phyloP scores from a whole-genome alignment of 139 green algal species.

The Diplosphaera chodatii region DNA sequence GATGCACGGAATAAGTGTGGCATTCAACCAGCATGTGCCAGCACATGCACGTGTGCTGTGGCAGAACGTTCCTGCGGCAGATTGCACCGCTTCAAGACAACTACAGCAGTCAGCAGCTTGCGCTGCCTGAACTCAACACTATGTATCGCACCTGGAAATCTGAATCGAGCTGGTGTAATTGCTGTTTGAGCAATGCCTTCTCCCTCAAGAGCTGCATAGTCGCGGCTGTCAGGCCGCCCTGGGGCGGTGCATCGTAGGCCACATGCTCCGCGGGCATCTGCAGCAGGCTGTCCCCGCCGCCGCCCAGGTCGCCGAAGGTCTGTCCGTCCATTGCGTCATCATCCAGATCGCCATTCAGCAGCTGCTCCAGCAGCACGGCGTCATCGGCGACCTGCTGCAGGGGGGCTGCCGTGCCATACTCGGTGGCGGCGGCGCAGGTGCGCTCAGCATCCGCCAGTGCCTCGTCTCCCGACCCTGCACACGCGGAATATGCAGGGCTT shows the following conservation, averaged over 20 bases:
- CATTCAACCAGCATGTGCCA: too few species aligned
- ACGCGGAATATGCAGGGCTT: too few species aligned
- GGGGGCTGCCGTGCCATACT: neutral
- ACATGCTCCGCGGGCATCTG: neutral
- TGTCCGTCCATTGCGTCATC: too few species aligned
- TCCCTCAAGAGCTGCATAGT: neutral
- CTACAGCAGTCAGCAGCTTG: too few species aligned
- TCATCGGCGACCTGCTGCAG: too few species aligned
- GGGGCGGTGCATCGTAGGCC: neutral
- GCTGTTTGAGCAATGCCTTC: neutral
- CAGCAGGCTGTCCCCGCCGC: neutral
- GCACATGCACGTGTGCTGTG: too few species aligned
- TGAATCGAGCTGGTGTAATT: neutral
- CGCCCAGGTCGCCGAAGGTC: too few species aligned
- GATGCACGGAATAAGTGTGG: too few species aligned
- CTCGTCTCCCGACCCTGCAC: neutral
- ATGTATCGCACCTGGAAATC: neutral
- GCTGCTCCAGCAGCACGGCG: neutral
- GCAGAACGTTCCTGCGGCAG: too few species aligned
- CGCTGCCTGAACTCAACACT: too few species aligned
- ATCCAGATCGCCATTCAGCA: too few species aligned
- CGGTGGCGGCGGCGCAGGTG: neutral
- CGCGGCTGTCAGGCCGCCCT: neutral
- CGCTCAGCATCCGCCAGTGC: neutral
- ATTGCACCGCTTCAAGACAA: too few species aligned